phyloP scores from a whole-genome alignment of 257 asterid genomes.

The Vinca minor region DNA sequence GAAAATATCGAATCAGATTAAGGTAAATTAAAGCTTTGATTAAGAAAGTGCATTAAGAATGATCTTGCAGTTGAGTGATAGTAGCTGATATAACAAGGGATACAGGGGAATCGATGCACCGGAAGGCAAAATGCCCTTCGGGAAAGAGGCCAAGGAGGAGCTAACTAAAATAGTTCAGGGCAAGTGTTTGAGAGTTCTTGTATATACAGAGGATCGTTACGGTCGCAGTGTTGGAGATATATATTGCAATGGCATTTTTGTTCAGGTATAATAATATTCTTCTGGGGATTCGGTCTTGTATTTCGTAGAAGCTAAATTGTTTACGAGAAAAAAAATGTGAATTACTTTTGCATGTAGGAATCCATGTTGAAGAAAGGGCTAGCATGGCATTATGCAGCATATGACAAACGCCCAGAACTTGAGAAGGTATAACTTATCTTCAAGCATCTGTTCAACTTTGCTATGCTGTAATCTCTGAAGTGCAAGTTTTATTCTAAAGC shows the following conservation, averaged over 20 bases:
- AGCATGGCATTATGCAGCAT: slow-evolving; percentile 87
- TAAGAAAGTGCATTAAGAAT: neutral
- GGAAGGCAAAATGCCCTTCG: slow-evolving; percentile 81
- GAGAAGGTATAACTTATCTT: slow-evolving; percentile 52
- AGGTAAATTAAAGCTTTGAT: slow-evolving; percentile 47
- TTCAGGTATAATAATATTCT: too few relatives aligned
- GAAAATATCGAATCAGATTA: slow-evolving; percentile 76
- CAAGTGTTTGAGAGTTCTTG: slow-evolving; percentile 53
- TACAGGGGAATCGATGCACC: slow-evolving; percentile 96
- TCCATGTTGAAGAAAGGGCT: slow-evolving; percentile 84
- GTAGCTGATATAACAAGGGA: slow-evolving; percentile 5
- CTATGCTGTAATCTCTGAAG: too few relatives aligned
- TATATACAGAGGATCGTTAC: slow-evolving; percentile 73
- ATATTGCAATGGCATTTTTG: slow-evolving; percentile 80
- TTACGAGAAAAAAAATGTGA: too few relatives aligned
- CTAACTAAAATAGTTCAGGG: slow-evolving; percentile 50
- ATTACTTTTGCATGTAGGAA: slow-evolving; percentile 50
- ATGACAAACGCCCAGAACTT: slow-evolving; percentile 71
- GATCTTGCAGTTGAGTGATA: neutral
- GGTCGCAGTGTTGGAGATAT: slow-evolving; percentile 77
- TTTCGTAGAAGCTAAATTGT: too few relatives aligned
- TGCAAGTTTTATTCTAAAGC: too few relatives aligned
- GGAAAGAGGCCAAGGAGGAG: slow-evolving; percentile 73
- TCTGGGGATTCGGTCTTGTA: too few relatives aligned
- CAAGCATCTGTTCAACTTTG: too few relatives aligned